A percentile compares a stretch with the other conserved stretches of the same genome.
Evolutionary conservation across 768 basidiomycete species (phyloP).

Genomic region (Russula compacta): DNA sequence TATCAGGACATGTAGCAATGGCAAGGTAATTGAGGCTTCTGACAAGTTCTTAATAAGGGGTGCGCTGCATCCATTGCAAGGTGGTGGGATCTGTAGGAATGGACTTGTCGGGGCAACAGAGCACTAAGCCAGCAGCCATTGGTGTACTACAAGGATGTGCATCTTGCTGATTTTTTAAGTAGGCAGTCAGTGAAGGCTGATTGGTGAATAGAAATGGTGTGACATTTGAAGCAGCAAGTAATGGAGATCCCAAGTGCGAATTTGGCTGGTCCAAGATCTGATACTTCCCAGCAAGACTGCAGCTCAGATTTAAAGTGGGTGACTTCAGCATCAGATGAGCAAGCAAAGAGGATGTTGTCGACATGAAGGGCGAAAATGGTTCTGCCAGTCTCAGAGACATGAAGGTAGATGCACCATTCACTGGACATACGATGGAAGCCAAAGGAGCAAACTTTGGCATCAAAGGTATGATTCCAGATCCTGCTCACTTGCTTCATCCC

Average conservation of each 20-base stretch:
- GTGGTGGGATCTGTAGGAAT: too few species aligned
- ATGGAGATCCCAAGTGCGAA: not conserved
- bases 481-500: not conserved
- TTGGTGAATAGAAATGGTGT: not conserved
- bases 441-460: not conserved
- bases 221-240: not conserved
- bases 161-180: too few species aligned
- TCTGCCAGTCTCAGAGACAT: rapidly evolving
- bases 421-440: not conserved
- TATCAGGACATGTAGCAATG: not conserved
- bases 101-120: too few species aligned
- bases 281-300: not conserved
- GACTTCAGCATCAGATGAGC: not conserved
- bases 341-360: not conserved
- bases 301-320: not conserved
- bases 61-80: not conserved
- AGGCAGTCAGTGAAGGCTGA: not conserved
- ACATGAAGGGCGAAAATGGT: not conserved
- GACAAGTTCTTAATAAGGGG: not conserved
- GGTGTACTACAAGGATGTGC: too few species aligned
- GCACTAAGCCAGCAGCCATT: too few species aligned
- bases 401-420: not conserved
- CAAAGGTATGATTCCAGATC: not conserved
- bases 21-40: not conserved
- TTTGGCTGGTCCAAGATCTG: not conserved